These are phyloP conservation scores for Blastocystis sp. DNA, from an alignment of 352 stramenopile genomes.

Conservation along the genomic window DNA sequence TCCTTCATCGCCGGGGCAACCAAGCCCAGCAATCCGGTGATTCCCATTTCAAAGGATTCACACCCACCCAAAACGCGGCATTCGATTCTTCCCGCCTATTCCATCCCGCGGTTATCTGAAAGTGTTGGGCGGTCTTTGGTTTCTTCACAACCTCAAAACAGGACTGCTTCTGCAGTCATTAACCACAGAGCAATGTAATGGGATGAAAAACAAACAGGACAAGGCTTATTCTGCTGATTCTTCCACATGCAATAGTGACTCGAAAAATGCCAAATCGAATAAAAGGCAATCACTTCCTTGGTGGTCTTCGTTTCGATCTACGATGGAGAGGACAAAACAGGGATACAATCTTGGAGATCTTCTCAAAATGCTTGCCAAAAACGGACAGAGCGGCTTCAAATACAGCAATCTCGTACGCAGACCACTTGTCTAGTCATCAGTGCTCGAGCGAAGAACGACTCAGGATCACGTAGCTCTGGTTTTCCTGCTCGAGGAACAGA, in stretches of 20 bases:
- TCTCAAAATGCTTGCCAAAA: slow-evolving; percentile 58
- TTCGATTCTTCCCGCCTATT: no score
- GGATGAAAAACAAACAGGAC: slow-evolving; percentile 2
- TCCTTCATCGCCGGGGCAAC: slow-evolving; percentile 79
- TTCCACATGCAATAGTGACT: slow-evolving; percentile 67
- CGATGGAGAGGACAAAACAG: background rate
- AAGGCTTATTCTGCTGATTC: slow-evolving; percentile 20
- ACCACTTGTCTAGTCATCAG: slow-evolving; percentile 61
- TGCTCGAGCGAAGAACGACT: background rate
- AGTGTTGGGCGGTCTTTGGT: no score
- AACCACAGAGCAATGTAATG: no score
- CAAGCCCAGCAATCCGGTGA: slow-evolving; percentile 76
- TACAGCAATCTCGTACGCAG: slow-evolving; percentile 62
- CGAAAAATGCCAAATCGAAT: slow-evolving; percentile 59
- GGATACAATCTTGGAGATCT: slow-evolving; percentile 15
- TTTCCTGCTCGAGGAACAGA: slow-evolving; percentile 6
- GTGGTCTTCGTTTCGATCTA: slow-evolving; percentile 64
- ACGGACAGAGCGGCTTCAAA: slow-evolving; percentile 58
- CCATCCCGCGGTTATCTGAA: no score
- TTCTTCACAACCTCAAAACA: no score
- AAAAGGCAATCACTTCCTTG: slow-evolving; percentile 59
- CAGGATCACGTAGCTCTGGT: slow-evolving; percentile 44
- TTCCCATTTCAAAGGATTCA: slow-evolving; percentile 74
- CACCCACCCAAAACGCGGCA: no score
- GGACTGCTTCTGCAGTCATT: no score